Percentiles rank a stretch among this genome's conserved stretches.
These are phyloP conservation scores for Immersiella caudata DNA, from an alignment of 495 filamentous ascomycete species.

Conservation along the genomic window DNA sequence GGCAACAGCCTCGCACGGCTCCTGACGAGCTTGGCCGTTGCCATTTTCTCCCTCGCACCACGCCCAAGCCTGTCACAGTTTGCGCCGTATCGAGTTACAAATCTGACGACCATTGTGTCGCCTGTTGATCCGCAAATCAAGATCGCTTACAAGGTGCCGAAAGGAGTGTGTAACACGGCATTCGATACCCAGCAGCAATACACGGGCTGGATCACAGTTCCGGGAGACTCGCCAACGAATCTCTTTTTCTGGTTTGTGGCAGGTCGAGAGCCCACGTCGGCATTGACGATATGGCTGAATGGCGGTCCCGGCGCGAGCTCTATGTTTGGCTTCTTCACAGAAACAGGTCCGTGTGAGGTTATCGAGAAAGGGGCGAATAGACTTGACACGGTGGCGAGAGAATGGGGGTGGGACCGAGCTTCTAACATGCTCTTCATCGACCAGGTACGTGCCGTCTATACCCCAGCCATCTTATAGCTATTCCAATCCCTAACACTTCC, in stretches of 20 bases:
- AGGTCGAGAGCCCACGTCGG: slow-evolving; percentile 59
- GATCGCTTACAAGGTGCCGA: slow-evolving; percentile 59
- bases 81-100: slow-evolving; percentile 14
- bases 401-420: slow-evolving; percentile 70
- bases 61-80: slow-evolving; percentile 23
- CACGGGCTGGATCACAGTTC: slow-evolving; percentile 54
- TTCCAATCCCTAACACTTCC: slow-evolving; percentile 38
- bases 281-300: slow-evolving; percentile 70
- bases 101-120: slow-evolving; percentile 57
- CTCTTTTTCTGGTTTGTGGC: slow-evolving; percentile 80
- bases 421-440: slow-evolving; percentile 78
- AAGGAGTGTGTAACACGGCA: slow-evolving; percentile 57
- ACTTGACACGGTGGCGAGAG: slow-evolving; percentile 39
- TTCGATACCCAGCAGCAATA: slow-evolving; percentile 60
- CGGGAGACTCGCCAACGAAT: slow-evolving; percentile 64
- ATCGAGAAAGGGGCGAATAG: slow-evolving; percentile 57
- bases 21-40: slow-evolving; percentile 13
- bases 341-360: slow-evolving; percentile 54
- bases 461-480: slow-evolving; percentile 39
- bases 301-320: slow-evolving; percentile 67
- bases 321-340: slow-evolving; percentile 68
- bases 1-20: not conserved
- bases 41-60: slow-evolving; percentile 7
- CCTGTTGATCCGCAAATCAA: slow-evolving; percentile 61
- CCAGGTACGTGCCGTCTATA: slow-evolving; percentile 42